A percentile compares a stretch with the other conserved stretches of the same genome.
phyloP scores from a whole-genome alignment of 2,329 filamentous ascomycete species.

The Tricladium varicosporioides region DNA sequence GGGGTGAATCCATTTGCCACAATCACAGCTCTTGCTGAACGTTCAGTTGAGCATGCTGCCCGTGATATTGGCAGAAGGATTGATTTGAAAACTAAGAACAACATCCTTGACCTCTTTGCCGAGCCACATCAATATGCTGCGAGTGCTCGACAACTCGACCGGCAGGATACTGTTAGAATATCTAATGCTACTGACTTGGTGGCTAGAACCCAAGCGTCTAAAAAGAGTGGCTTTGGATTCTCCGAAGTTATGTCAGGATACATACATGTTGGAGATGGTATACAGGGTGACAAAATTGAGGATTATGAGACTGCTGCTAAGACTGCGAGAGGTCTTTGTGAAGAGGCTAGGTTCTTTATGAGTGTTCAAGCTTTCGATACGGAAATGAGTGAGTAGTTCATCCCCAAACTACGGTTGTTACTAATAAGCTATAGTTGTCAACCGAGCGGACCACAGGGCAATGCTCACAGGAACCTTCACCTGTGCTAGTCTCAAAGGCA shows the following conservation, averaged over 20 bases:
- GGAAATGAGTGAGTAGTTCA: constrained; percentile 35
- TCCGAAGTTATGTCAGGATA: constrained; percentile 64
- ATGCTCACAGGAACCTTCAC: constrained; percentile 59
- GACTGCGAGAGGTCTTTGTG: constrained; percentile 51
- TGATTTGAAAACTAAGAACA: constrained; percentile 45
- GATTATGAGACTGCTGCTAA: constrained; percentile 53
- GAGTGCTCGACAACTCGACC: constrained; percentile 9
- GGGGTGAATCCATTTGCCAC: constrained; percentile 68
- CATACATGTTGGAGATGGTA: constrained; percentile 46
- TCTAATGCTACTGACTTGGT: constrained; percentile 42
- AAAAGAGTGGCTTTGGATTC: constrained; percentile 55
- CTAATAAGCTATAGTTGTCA: constrained; percentile 35
- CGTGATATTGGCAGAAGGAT: constrained; percentile 40
- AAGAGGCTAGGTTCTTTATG: constrained; percentile 57
- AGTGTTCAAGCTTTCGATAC: constrained; percentile 56
- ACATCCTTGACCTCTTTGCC: constrained; percentile 53
- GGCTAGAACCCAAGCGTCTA: constrained; percentile 24
- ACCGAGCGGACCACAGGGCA: constrained; percentile 47
- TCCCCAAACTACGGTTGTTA: background rate
- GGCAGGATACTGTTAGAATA: constrained; percentile 34
- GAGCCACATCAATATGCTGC: constrained; percentile 39
- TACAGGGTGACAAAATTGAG: constrained; percentile 45
- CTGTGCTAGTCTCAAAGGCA: constrained; percentile 52
- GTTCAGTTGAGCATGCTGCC: constrained; percentile 54
- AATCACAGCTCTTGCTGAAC: constrained; percentile 66